Evolutionary conservation across 192 early-diverging fungal species (phyloP), one percentile per base, ranked within the genome.

Genomic region (Podila clonocystis): DNA sequence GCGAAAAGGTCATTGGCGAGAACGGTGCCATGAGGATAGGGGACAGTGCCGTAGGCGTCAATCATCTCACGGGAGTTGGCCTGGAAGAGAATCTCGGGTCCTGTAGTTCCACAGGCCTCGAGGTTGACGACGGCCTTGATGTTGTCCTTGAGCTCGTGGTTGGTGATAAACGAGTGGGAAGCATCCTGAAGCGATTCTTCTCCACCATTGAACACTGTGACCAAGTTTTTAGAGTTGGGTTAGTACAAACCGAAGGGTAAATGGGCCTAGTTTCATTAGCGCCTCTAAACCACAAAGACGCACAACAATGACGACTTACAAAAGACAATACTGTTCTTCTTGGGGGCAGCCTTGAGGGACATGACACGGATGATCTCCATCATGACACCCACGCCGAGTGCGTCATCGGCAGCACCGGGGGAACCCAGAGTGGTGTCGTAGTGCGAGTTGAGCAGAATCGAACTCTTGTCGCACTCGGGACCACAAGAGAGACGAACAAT

Each of bases 151-250:
- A 87, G 67, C 41, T 86, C 83, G 65, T 90, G 89, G 67, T 76
- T 85, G 1, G 88, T 91, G 65, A 93, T 90, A 70, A 94, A 94
- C 4, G 88, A 88, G 72, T 93, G 91, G 6, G 91, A 89, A 13
- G 90, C 93, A 84, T 94, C 93, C 72, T 94, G 92, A 4, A 93
- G 69, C 2, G 90, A 87, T 74, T 94, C 93, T 75, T 94, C 93
- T 2, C 92, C 93, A 50, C 93, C 93, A 70, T 94, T 94, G 78
- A 91, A 94, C 77, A 94, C 87, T 89, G 41, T 50, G 3, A 34
- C 26, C 8, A 9, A 3, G 13, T 45, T 45, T 45, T 15, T 45
- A 45, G 41, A 45, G 41, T 45, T 12, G 15, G 3, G 15, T 45
- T 45, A 45, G 41, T 45, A 17, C 41, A 15, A 45, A 45, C 4